Conservation (phyloP, 2,329 filamentous ascomycete genomes). For the Pseudogymnoascus sp. region DNA sequence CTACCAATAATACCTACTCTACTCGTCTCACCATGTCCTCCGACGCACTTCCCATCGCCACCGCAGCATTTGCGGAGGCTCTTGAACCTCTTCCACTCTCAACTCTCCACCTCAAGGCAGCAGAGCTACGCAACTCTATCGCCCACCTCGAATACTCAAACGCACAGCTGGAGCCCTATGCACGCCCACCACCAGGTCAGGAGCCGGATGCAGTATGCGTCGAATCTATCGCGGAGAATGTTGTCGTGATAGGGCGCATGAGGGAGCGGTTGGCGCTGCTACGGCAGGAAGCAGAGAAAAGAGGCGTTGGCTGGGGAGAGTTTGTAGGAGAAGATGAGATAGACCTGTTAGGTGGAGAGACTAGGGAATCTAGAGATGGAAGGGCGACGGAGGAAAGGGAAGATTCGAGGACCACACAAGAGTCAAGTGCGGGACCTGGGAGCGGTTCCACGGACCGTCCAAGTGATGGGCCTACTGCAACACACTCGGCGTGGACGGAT, state of each 20-base stretch:
- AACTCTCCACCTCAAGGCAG: slow-evolving; percentile 63
- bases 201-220: slow-evolving; percentile 60
- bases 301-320: slow-evolving; percentile 49
- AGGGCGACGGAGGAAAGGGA: slow-evolving; percentile 15
- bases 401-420: slow-evolving; percentile 11
- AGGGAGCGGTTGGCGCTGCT: slow-evolving; percentile 52
- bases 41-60: slow-evolving; percentile 51
- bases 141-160: slow-evolving; percentile 67
- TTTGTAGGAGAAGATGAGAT: slow-evolving; percentile 42
- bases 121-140: slow-evolving; percentile 68
- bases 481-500: slow-evolving; percentile 45
- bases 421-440: not conserved
- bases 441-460: slow-evolving; percentile 9
- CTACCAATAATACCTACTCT: not conserved
- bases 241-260: slow-evolving; percentile 59
- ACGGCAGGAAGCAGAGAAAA: slow-evolving; percentile 49
- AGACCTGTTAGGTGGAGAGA: slow-evolving; percentile 7
- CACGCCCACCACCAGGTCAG: slow-evolving; percentile 34
- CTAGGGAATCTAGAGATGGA: slow-evolving; percentile 14
- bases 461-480: not conserved
- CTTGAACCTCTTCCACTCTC: slow-evolving; percentile 57
- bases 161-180: slow-evolving; percentile 61
- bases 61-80: slow-evolving; percentile 56
- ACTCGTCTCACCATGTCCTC: slow-evolving; percentile 45
- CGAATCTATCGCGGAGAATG: slow-evolving; percentile 67